These are phyloP conservation scores for Pseudogymnoascus sp. DNA, from an alignment of 2,329 filamentous ascomycete species.

Conservation along the genomic window DNA sequence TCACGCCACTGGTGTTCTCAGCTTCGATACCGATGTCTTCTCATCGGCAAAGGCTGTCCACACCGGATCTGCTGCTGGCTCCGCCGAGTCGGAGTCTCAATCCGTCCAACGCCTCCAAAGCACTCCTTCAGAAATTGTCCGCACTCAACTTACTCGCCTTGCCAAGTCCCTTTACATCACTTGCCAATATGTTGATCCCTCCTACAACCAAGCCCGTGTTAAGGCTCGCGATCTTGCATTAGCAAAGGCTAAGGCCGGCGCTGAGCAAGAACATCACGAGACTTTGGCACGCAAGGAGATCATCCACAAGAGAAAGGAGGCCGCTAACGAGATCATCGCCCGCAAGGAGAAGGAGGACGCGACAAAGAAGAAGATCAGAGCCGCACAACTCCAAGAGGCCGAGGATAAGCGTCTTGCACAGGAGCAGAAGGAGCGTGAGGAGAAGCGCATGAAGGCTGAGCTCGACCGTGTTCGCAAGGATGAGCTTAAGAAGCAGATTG, in stretches of 20 bases:
- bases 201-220: slow-evolving; percentile 73
- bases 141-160: slow-evolving; percentile 84
- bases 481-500: slow-evolving; percentile 86
- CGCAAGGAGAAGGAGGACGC: slow-evolving; percentile 90
- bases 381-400: slow-evolving; percentile 81
- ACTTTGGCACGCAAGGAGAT: slow-evolving; percentile 78
- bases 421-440: slow-evolving; percentile 85
- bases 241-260: slow-evolving; percentile 73
- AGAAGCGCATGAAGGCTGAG: slow-evolving; percentile 76
- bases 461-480: slow-evolving; percentile 83
- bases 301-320: slow-evolving; percentile 96
- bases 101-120: slow-evolving; percentile 93
- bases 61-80: slow-evolving; percentile 73
- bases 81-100: slow-evolving; percentile 74
- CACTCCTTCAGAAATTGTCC: slow-evolving; percentile 95
- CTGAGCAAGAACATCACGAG: slow-evolving; percentile 84
- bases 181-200: slow-evolving; percentile 90
- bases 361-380: slow-evolving; percentile 74
- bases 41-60: slow-evolving; percentile 91
- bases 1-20: slow-evolving; percentile 88
- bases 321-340: slow-evolving; percentile 79
- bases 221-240: slow-evolving; percentile 74
- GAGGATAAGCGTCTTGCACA: slow-evolving; percentile 84
- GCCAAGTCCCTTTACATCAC: slow-evolving; percentile 87
- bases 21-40: slow-evolving; percentile 97